Evolutionary conservation across 176 grass and related monocot genomes (phyloP), one percentile per base, ranked within the genome.

Genomic region (Oryza nivara): DNA sequence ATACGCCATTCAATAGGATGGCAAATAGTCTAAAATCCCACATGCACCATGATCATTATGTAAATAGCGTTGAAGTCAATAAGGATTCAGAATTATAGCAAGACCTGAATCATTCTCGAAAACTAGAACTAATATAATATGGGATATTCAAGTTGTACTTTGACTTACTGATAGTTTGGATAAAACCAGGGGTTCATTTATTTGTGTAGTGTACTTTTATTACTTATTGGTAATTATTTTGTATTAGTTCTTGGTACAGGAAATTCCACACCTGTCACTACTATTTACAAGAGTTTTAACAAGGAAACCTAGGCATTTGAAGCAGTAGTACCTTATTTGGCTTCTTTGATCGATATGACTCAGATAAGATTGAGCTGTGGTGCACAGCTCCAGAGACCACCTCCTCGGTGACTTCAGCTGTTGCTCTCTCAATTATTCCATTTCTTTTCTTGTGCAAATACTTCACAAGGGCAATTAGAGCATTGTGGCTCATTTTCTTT

Each of bases 401-500:
- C 84, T 99, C 96, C 11, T 99, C 91, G 9, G 96, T 99, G 82
- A 99, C 89, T 86, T 99, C 96, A 86, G 92, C 92, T 28, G 93
- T 96, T 45, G 96, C 96, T 86, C 91, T 92, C 88, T 96, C 96
- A 77, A 99, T 89, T 85, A 94, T 90, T n/a, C 89, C 86, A 84
- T 84, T 90, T 91, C 96, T 90, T 90, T 92, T 99, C 89, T 94
- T 99, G 75, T 99, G 96, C 88, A 99, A 89, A 73, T 94, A 99
- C 88, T 99, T 99, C 78, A 96, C 93, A 81, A 96, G 91, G 40
- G 93, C 93, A 66, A 79, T 89, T 70, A 96, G 87, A 75, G 96
- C 77, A 87, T 96, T 99, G 60, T 96, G 89, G 76, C 80, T 94
- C 93, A 98, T 91, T 90, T 94, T 99, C 81, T 94, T 99, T 23